Evolutionary conservation across 805 yeast genomes (phyloP).

Genomic region (Saturnispora ahearnii): DNA sequence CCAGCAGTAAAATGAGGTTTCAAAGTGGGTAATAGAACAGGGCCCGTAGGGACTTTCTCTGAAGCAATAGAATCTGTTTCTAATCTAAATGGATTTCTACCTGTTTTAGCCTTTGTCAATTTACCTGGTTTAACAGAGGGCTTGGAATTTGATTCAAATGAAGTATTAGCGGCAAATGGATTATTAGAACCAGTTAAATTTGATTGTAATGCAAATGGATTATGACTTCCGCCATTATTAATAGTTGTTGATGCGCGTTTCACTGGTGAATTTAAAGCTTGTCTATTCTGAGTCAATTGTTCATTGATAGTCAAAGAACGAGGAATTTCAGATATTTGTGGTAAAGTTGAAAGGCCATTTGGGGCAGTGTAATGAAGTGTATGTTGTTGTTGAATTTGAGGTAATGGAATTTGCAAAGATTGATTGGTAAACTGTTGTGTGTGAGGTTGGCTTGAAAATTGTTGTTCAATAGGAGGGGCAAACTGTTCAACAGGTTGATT

Average conservation of each 20-base stretch:
- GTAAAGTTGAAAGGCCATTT: constrained; percentile 4
- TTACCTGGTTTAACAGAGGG: constrained; percentile 9
- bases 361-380: constrained; percentile 6
- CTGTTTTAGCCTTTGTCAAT: constrained; percentile 29
- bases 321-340: constrained; percentile 5
- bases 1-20: constrained; percentile 55
- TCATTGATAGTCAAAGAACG: not conserved
- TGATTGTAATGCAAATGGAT: not conserved
- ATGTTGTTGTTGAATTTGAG: constrained; percentile 2
- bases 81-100: constrained; percentile 51
- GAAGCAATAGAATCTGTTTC: constrained; percentile 14
- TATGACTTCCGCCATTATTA: not conserved
- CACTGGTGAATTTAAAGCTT: not conserved
- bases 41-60: constrained; percentile 16
- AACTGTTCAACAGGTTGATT: not conserved
- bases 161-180: constrained; percentile 5
- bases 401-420: not conserved
- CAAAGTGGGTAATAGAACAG: constrained; percentile 18
- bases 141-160: not conserved
- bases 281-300: not conserved
- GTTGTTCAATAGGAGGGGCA: not conserved
- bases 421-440: constrained; percentile 3
- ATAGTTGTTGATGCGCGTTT: not conserved
- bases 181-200: constrained; percentile 4
- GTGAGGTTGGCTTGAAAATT: constrained; percentile 1